Base-by-base conservation (phyloP, 176 grass and related monocot genomes). In the Oryza coarctata region DNA sequence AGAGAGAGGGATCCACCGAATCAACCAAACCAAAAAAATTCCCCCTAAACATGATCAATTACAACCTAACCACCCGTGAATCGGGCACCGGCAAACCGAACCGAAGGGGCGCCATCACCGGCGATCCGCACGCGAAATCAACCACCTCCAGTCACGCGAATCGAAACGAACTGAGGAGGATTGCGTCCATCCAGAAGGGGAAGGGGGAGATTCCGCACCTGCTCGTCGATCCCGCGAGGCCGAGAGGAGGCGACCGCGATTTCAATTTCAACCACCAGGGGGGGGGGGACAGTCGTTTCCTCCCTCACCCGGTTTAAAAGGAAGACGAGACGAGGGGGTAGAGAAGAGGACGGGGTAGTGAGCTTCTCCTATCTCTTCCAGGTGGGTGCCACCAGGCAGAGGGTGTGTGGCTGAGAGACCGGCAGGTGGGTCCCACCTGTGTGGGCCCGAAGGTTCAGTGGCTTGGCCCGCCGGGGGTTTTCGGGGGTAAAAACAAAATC, bases 201-300 rank as follows among this genome's bases (percentile, higher is more conserved):
- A 27, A 8, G 68, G 20, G 0, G 43, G 7, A 28, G 22, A 28
- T 38, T 31, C 1, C 7, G 45, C 12, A 35, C 81, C 25, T 38
- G 44, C 57, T 61, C 40, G 70, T 88, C 81, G 61, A 38, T 44
- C 74, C 32, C 23, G 58, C 55, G 66, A 44, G 9, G 60, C 5
- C 47, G 50, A 22, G 68, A 71, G 11, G 23, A 44, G 74, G 60
- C 2, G n/a, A 58, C 71, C 20, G 34, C 63, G 35, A 58, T 50
- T 17, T 60, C 49, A 18, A 2, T 20, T 22, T 55, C 65, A 57
- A 13, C 29, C n/a, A n/a, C 5, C 26, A 25, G 17, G 2, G 52
- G 32, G 4, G 15, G 0, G 15, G 3, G 22, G n/a, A 9, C 5
- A 22, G 50, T 55, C 50, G 20, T 39, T 49, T 68, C n/a, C 12